Conservation (phyloP, 371 early-diverging fungal species). For the Parasitella parasitica region DNA sequence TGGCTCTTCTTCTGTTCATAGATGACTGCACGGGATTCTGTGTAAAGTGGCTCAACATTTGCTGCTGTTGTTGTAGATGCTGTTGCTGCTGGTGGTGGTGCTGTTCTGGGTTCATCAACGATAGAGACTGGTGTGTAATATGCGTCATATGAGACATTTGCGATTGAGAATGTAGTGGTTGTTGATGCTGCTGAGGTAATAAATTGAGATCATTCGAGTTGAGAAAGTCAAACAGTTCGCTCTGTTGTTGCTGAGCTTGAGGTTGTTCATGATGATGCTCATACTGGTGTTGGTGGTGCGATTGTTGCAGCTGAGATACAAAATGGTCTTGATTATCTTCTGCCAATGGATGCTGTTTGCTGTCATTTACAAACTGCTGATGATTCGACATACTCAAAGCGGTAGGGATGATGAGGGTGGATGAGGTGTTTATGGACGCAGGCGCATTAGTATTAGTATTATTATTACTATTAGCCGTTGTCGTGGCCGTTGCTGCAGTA, state of each 20-base stretch:
- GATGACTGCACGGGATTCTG: constrained; percentile 13
- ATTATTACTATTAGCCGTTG: not conserved
- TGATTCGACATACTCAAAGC: not conserved
- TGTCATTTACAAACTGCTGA: not conserved
- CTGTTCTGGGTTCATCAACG: constrained; percentile 16
- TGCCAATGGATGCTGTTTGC: constrained; percentile 6
- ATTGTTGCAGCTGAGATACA: constrained; percentile 20
- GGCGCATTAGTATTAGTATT: not conserved
- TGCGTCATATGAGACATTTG: not conserved
- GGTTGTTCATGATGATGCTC: not conserved
- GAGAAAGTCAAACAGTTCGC: constrained; percentile 22
- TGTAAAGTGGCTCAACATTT: constrained; percentile 22
- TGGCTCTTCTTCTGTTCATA: not conserved
- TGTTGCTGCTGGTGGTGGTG: not conserved
- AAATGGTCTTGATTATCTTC: constrained; percentile 23
- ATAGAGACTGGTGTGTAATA: not conserved
- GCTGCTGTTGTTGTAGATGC: constrained; percentile 16
- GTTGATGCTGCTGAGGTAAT: not conserved
- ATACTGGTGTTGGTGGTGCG: not conserved
- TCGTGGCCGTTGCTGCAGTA: not conserved
- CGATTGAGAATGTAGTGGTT: not conserved
- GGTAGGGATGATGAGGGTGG: not conserved
- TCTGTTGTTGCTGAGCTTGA: not conserved
- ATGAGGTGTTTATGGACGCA: not conserved
- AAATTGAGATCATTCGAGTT: constrained; percentile 17